A percentile compares a stretch with the other conserved stretches of the same genome.
phyloP scores from a whole-genome alignment of 169 alveolate genomes.

The Eimeria acervulina region DNA sequence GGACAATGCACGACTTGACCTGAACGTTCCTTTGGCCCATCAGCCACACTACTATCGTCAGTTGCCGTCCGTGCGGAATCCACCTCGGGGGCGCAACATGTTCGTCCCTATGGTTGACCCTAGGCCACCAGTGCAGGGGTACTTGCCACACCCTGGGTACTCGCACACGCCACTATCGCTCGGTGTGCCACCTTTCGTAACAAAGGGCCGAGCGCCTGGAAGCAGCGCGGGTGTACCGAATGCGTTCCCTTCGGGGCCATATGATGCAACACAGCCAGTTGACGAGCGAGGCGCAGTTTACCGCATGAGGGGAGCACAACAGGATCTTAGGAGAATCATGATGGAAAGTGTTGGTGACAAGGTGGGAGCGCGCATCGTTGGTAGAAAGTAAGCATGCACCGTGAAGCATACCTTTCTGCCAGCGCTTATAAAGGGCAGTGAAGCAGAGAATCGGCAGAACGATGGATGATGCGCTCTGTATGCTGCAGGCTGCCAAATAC shows the following conservation, averaged over 20 bases:
- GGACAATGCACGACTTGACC: slow-evolving; percentile 49
- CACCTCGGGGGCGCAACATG: slow-evolving; percentile 62
- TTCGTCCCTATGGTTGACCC: slow-evolving; percentile 74
- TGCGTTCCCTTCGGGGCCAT: slow-evolving; percentile 72
- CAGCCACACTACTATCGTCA: slow-evolving; percentile 83
- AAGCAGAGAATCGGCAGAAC: neutral
- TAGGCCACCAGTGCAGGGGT: slow-evolving; percentile 68
- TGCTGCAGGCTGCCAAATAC: slow-evolving; percentile 70
- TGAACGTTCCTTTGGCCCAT: slow-evolving; percentile 71
- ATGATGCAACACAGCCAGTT: slow-evolving; percentile 70
- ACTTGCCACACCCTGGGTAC: slow-evolving; percentile 68
- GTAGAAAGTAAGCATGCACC: slow-evolving; percentile 30
- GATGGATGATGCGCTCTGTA: neutral
- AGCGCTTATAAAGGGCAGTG: neutral
- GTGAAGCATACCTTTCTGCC: neutral
- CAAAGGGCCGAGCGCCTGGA: slow-evolving; percentile 45
- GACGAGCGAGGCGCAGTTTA: slow-evolving; percentile 75
- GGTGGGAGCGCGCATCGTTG: slow-evolving; percentile 71
- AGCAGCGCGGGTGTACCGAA: slow-evolving; percentile 28
- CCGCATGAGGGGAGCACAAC: slow-evolving; percentile 77
- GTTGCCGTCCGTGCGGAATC: slow-evolving; percentile 80
- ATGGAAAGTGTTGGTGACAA: slow-evolving; percentile 50
- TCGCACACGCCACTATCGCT: slow-evolving; percentile 65
- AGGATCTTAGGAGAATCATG: slow-evolving; percentile 56
- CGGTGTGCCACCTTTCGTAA: slow-evolving; percentile 77